phyloP scores from a whole-genome alignment of 345 rosid genomes.

The Salix arbutifolia region DNA sequence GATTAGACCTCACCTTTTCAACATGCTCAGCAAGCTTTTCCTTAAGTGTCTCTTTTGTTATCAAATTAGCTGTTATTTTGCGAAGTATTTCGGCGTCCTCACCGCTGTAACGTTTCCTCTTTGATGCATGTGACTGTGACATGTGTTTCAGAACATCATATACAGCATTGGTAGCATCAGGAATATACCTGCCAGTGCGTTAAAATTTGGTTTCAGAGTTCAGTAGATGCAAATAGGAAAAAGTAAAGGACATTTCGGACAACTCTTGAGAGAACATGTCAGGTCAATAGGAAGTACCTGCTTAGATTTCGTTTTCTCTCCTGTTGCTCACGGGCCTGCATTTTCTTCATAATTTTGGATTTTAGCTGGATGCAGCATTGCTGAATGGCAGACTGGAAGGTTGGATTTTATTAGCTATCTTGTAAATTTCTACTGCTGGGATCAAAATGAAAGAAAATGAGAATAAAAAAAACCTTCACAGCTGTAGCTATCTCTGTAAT shows the following conservation, averaged over 20 bases:
- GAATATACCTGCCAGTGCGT: constrained; percentile 61
- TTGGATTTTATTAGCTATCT: constrained; percentile 18
- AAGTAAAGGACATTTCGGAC: neutral
- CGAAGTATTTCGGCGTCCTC: constrained; percentile 51
- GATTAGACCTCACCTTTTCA: constrained; percentile 52
- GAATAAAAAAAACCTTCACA: constrained; percentile 53
- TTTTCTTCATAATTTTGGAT: constrained; percentile 71
- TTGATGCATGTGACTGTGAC: constrained; percentile 48
- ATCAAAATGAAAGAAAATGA: neutral
- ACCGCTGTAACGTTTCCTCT: constrained; percentile 50
- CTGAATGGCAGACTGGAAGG: constrained; percentile 75
- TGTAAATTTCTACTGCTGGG: neutral
- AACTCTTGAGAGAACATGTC: neutral
- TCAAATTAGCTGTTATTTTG: constrained; percentile 51
- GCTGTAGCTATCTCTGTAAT: constrained; percentile 87
- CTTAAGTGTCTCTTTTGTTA: constrained; percentile 62
- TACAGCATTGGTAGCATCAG: constrained; percentile 74
- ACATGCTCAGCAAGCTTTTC: constrained; percentile 83
- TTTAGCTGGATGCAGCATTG: constrained; percentile 96
- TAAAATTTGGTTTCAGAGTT: neutral
- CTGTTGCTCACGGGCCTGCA: constrained; percentile 91
- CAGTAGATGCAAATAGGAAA: neutral
- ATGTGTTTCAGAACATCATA: constrained; percentile 72
- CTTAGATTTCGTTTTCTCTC: constrained; percentile 81
- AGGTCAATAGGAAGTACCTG: constrained; percentile 42